Evolutionary conservation across 75 land plant species (phyloP), one percentile per base, ranked within the genome.

Genomic region (Pinus tabuliformis): DNA sequence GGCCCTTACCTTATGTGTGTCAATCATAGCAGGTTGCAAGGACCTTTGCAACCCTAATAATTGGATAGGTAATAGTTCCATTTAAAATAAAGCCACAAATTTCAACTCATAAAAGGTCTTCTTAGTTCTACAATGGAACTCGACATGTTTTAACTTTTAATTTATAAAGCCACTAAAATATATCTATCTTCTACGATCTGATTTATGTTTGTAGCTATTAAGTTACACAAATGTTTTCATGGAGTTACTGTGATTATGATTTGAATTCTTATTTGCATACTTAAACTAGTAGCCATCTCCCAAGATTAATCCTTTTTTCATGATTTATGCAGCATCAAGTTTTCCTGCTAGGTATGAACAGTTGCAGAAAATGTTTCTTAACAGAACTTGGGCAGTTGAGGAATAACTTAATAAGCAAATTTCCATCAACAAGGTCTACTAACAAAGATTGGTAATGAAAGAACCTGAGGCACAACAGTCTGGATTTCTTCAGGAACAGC

Each of bases 401-500:
- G 5, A 13, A 24, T 28, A 60, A 75, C 71, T 24, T 28, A 20
- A 75, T 6, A 13, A 30, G 13, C 26, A 70, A 28, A 58, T 20
- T 36, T 59, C 24, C 18, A 33, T 4, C 17, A 59, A 59, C 30
- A 18, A 73, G 63, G 13, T 57, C 37, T 39, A 15, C 26, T 26
- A 24, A 42, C 76, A 59, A 33, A 28, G 58, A n/a, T 11, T 4
- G 12, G 18, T 54, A 75, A 82, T 8, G 16, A 59, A 65, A 71
- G 64, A 15, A 97, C 99, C 98, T 97, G 99, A 12, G 99, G 99
- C 59, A 97, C 85, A 75, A 90, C 78, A 26, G 76, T 87, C 65
- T 95, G 93, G 71, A 97, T 88, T 83, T 97, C 99, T 84, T 88
- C 78, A 59, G 95, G 93, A 72, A 97, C 98, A 54, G 90, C 90